Conservation (phyloP, 2,329 filamentous ascomycete genomes). For the Verticillium klebahnii region DNA sequence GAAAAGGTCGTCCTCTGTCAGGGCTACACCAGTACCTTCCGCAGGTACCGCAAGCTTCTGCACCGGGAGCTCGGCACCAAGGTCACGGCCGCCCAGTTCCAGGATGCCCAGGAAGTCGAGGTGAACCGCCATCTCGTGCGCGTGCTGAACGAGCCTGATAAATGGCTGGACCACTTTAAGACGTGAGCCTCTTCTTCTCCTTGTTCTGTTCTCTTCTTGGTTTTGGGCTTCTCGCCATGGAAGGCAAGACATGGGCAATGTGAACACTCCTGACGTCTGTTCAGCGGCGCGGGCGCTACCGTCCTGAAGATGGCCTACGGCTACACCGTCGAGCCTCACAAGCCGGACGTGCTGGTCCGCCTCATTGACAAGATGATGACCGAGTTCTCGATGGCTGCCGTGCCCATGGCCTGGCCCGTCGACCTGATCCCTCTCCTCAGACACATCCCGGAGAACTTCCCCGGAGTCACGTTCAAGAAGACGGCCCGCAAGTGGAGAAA, state of each 20-base stretch:
- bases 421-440: constrained; percentile 24
- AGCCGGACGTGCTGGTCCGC: constrained; percentile 21
- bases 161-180: constrained; percentile 9
- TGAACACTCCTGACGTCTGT: not conserved
- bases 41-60: constrained; percentile 18
- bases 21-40: constrained; percentile 17
- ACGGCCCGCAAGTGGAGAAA: constrained; percentile 20
- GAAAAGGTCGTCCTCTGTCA: constrained; percentile 13
- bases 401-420: constrained; percentile 26
- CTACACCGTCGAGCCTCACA: constrained; percentile 24
- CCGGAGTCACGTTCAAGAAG: constrained; percentile 23
- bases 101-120: constrained; percentile 6
- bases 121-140: constrained; percentile 7
- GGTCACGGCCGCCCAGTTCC: constrained; percentile 12
- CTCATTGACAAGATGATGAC: constrained; percentile 23
- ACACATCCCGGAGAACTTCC: constrained; percentile 23
- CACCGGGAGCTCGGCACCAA: constrained; percentile 24
- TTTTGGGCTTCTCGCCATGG: too few relatives aligned
- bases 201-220: too few relatives aligned
- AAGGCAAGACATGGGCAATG: too few relatives aligned
- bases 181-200: constrained; percentile 3
- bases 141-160: constrained; percentile 7
- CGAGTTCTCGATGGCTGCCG: constrained; percentile 20
- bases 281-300: constrained; percentile 5
- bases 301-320: constrained; percentile 12